Conservation (phyloP, 2,329 filamentous ascomycete species). For the Aureobasidium subglaciale region DNA sequence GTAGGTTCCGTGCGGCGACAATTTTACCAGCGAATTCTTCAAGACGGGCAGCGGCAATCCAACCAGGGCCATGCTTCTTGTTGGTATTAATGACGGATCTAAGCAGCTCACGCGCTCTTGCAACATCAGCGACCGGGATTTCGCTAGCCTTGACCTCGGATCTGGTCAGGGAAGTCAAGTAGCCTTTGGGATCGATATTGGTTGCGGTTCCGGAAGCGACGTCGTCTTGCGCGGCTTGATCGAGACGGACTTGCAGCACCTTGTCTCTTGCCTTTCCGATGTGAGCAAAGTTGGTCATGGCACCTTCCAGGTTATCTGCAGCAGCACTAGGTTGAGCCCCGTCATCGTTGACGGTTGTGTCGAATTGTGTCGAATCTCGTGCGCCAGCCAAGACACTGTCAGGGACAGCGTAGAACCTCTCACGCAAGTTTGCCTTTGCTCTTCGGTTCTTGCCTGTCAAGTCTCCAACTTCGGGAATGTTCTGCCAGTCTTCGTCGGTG, state of each 20-base stretch:
- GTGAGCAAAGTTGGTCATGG: slow-evolving; percentile 96
- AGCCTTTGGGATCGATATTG: slow-evolving; percentile 90
- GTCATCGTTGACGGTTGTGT: slow-evolving; percentile 83
- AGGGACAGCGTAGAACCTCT: slow-evolving; percentile 87
- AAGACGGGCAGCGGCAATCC: slow-evolving; percentile 87
- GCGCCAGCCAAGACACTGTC: slow-evolving; percentile 91
- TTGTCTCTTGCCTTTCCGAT: slow-evolving; percentile 96
- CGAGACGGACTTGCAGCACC: slow-evolving; percentile 86
- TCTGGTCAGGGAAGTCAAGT: slow-evolving; percentile 84
- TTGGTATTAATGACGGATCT: slow-evolving; percentile 98
- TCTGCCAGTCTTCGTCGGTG: slow-evolving; percentile 94
- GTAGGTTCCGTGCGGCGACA: slow-evolving; percentile 80
- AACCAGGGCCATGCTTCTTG: slow-evolving; percentile 86
- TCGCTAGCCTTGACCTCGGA: slow-evolving; percentile 72
- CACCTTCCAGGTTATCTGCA: slow-evolving; percentile 57
- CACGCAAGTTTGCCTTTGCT: slow-evolving; percentile 68
- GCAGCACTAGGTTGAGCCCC: slow-evolving; percentile 40
- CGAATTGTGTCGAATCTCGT: slow-evolving; percentile 70
- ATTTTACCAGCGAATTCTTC: slow-evolving; percentile 91
- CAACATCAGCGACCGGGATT: slow-evolving; percentile 86
- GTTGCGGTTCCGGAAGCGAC: slow-evolving; percentile 72
- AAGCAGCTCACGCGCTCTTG: slow-evolving; percentile 83
- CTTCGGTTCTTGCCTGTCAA: slow-evolving; percentile 90
- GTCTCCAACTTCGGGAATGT: slow-evolving; percentile 90
- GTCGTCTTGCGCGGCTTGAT: slow-evolving; percentile 74